Base-by-base conservation (phyloP, 306 rosid genomes). In the Hippophae tibetana region DNA sequence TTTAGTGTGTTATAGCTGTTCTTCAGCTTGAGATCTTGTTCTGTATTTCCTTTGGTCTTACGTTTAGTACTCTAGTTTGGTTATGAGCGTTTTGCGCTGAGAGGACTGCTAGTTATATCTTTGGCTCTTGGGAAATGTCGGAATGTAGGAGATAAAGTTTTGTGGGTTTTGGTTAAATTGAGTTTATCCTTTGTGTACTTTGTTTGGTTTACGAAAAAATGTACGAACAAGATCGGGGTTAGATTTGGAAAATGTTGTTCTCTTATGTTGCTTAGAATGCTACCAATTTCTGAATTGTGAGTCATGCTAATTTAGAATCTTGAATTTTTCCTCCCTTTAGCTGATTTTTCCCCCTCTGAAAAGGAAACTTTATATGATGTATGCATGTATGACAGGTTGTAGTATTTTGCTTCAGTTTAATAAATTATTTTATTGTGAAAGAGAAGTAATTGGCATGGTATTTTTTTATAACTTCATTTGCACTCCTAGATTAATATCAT, bases 1-100 rank as follows among this genome's bases (percentile, higher is more conserved):
- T 31, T 31, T 31, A 31, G 38, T 31, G 38, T 4, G 14, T 61
- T 54, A 4, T 56, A n/a, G 25, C 10, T 41, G 54, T 41, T 56
- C 23, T 49, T 72, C 59, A 60, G 61, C 47, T 69, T 44, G 53
- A 62, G 61, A 76, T 41, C 69, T 65, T 62, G 56, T 18, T 59
- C 46, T 41, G 38, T 31, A 4, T 31, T 31, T 31, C 38, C 5
- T 47, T 58, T 57, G 13, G 45, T 52, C 13, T 61, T 49, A 10
- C 71, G 52, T 66, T 69, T 47, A 10, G 56, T 42, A 56, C 40
- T 48, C 55, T 62, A 14, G 65, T 61, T 70, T 70, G 66, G 64
- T 45, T 48, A n/a, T 56, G 8, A 49, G 69, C 67, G 47, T 56
- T 48, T 8, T 69, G 13, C 42, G 59, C 5, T 2, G 38, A 31